These are phyloP conservation scores for Ceratocystis destructans DNA, from an alignment of 2,329 filamentous ascomycete genomes.

Conservation along the genomic window DNA sequence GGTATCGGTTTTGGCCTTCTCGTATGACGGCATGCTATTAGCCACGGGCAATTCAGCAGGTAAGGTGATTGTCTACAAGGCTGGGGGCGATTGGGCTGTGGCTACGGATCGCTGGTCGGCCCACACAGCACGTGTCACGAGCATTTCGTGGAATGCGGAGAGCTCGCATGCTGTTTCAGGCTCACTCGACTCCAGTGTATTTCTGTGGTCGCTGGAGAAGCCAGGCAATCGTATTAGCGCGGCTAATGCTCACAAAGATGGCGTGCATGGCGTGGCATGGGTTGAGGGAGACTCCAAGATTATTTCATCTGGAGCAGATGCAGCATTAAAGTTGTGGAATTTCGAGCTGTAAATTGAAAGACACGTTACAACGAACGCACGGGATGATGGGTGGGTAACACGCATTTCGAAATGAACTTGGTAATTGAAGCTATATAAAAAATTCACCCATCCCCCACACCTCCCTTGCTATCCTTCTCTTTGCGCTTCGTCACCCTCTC, in stretches of 20 bases:
- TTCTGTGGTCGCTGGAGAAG: slow-evolving; percentile 75
- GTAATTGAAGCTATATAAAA: not conserved
- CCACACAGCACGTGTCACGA: slow-evolving; percentile 44
- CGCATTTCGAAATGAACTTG: not conserved
- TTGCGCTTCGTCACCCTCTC: not conserved
- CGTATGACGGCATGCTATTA: slow-evolving; percentile 58
- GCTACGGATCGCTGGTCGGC: slow-evolving; percentile 61
- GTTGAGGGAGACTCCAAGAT: slow-evolving; percentile 50
- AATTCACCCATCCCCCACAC: not conserved
- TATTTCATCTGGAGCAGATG: slow-evolving; percentile 73
- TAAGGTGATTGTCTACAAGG: slow-evolving; percentile 67
- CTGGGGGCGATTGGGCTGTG: slow-evolving; percentile 42
- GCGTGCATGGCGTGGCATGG: slow-evolving; percentile 80
- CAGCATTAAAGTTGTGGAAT: slow-evolving; percentile 76
- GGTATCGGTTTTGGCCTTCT: slow-evolving; percentile 74
- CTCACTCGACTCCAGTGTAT: slow-evolving; percentile 78
- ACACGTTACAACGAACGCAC: not conserved
- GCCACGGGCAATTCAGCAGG: slow-evolving; percentile 73
- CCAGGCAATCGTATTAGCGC: slow-evolving; percentile 76
- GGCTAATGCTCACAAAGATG: slow-evolving; percentile 87
- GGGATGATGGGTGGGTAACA: not conserved
- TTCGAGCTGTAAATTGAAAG: slow-evolving; percentile 22
- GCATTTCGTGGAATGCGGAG: slow-evolving; percentile 60
- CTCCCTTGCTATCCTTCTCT: not conserved
- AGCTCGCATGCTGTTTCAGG: slow-evolving; percentile 73